These are phyloP conservation scores for Corymbia calophylla DNA, from an alignment of 441 rosid genomes.

Conservation along the genomic window DNA sequence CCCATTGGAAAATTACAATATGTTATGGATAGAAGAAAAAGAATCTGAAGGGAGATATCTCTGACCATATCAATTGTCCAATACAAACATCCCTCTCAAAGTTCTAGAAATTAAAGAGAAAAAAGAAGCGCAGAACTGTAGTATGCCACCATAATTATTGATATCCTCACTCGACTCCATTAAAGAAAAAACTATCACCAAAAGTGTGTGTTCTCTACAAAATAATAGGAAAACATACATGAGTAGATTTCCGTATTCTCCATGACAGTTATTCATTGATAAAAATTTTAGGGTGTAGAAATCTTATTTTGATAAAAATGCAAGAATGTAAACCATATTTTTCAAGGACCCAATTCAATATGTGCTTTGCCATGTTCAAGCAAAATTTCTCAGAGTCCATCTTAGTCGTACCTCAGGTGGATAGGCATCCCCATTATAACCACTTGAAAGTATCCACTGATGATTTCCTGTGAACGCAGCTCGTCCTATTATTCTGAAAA, in stretches of 20 bases:
- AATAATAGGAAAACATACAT: neutral
- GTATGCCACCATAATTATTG: neutral
- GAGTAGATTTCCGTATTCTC: neutral
- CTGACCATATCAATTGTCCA: neutral
- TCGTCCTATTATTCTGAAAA: constrained; percentile 75
- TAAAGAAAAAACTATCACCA: neutral
- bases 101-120: neutral
- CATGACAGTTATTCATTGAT: neutral
- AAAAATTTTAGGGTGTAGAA: neutral
- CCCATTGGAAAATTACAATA: neutral
- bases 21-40: neutral
- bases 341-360: neutral
- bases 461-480: constrained; percentile 87
- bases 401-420: constrained; percentile 58
- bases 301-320: neutral
- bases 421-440: constrained; percentile 35
- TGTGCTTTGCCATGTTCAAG: neutral
- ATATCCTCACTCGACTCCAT: neutral
- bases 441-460: constrained; percentile 73
- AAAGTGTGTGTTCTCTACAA: neutral
- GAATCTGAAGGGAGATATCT: neutral
- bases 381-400: neutral
- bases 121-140: neutral
- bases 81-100: neutral
- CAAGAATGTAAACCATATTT: neutral